Percentiles rank a stretch among this genome's conserved stretches.
These are phyloP conservation scores for Penicillium sp. DNA, from an alignment of 2,329 filamentous ascomycete species.

Conservation along the genomic window DNA sequence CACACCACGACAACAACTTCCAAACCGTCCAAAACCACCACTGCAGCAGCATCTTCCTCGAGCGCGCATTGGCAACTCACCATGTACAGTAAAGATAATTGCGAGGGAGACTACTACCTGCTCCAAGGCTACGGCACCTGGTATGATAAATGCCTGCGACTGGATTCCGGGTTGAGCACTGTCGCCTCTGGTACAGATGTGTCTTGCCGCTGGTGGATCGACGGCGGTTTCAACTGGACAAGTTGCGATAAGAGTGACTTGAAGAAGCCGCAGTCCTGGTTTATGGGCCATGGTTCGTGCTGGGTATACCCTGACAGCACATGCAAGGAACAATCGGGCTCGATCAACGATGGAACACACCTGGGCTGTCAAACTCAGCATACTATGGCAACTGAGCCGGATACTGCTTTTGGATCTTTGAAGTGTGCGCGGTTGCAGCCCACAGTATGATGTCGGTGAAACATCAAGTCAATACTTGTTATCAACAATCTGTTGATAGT, in stretches of 20 bases:
- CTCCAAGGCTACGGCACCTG: constrained; percentile 8
- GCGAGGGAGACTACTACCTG: constrained; percentile 16
- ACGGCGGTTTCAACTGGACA: constrained; percentile 2
- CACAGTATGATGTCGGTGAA: neutral
- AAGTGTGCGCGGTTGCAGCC: neutral
- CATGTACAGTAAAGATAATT: constrained; percentile 13
- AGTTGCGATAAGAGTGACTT: constrained; percentile 10
- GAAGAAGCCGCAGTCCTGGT: constrained; percentile 10
- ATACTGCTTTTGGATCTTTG: neutral
- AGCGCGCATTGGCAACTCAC: constrained; percentile 7
- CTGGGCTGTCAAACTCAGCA: constrained; percentile 4
- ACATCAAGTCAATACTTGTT: too few species aligned
- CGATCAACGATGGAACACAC: neutral
- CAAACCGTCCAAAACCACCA: neutral
- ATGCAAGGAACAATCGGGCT: constrained; percentile 1
- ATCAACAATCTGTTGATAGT: too few species aligned
- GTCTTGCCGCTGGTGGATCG: constrained; percentile 13
- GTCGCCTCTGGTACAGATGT: neutral
- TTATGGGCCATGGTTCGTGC: constrained; percentile 12
- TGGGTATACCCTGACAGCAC: neutral
- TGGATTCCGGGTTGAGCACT: constrained; percentile 3
- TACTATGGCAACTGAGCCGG: neutral
- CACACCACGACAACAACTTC: neutral
- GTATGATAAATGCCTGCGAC: constrained; percentile 1
- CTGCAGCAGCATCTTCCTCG: neutral